phyloP scores from a whole-genome alignment of 345 rosid species.

The Pistacia vera region DNA sequence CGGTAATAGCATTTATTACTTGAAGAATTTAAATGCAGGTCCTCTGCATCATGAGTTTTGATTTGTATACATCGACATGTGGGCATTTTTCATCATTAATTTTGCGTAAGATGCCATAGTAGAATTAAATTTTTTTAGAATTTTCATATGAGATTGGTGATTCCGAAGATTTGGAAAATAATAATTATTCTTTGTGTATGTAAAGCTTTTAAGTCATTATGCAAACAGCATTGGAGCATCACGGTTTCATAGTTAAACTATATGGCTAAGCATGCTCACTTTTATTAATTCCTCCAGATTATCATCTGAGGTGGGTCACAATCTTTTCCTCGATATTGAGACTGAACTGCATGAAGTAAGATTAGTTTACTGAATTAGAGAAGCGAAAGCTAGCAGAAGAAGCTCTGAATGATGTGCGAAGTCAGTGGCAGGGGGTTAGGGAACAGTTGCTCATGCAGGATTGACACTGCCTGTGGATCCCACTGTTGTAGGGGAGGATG shows the following conservation, averaged over 20 bases:
- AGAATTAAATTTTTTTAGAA: neutral
- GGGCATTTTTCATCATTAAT: neutral
- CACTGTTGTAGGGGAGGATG: slow-evolving; percentile 36
- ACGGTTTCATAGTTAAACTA: neutral
- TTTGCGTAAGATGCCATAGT: neutral
- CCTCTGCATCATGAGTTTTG: neutral
- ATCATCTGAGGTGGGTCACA: slow-evolving; percentile 58
- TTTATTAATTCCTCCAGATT: slow-evolving; percentile 49
- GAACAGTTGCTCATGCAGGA: slow-evolving; percentile 66
- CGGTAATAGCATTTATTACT: neutral
- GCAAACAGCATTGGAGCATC: neutral
- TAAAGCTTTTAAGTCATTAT: neutral
- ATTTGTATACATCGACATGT: neutral
- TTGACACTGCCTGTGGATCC: slow-evolving; percentile 62
- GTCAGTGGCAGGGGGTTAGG: slow-evolving; percentile 66
- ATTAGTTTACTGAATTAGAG: slow-evolving; percentile 71
- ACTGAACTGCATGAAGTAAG: slow-evolving; percentile 59
- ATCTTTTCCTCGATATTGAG: slow-evolving; percentile 41
- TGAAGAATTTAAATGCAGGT: neutral
- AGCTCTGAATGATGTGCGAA: slow-evolving; percentile 47
- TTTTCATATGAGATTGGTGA: neutral
- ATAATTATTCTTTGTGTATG: neutral
- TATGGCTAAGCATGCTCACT: neutral
- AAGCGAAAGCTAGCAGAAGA: slow-evolving; percentile 77
- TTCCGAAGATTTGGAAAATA: neutral